A percentile compares a stretch with the other conserved stretches of the same genome.
Evolutionary conservation across 257 asterid genomes (phyloP).

Genomic region (Vinca minor): DNA sequence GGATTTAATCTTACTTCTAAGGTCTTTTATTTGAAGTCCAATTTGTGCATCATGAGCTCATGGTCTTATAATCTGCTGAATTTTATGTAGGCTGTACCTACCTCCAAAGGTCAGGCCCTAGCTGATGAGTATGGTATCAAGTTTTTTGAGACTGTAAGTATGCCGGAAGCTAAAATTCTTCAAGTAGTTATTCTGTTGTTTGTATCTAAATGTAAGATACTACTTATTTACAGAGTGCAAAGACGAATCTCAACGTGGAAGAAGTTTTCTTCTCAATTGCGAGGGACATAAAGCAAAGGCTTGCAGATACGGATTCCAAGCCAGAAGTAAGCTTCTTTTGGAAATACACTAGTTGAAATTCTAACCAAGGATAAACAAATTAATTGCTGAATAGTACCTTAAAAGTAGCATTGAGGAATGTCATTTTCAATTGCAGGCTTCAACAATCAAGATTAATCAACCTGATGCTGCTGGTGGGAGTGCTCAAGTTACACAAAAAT

Average conservation of each 20-base stretch:
- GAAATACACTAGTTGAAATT: neutral
- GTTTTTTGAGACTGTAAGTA: slow-evolving; percentile 43
- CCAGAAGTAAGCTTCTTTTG: slow-evolving; percentile 24
- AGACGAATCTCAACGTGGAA: slow-evolving; percentile 40
- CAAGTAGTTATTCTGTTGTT: neutral
- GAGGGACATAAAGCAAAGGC: slow-evolving; percentile 42
- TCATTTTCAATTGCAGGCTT: slow-evolving; percentile 23
- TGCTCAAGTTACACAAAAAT: slow-evolving; percentile 23
- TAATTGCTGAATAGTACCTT: neutral
- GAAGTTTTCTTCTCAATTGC: slow-evolving; percentile 42
- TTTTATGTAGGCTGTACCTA: slow-evolving; percentile 32
- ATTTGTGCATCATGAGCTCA: neutral
- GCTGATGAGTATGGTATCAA: slow-evolving; percentile 43
- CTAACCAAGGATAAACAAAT: neutral
- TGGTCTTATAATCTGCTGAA: neutral
- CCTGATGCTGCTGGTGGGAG: slow-evolving; percentile 23
- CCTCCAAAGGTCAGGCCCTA: slow-evolving; percentile 39
- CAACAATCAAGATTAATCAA: slow-evolving; percentile 34
- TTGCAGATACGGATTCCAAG: slow-evolving; percentile 28
- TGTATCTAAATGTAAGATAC: neutral
- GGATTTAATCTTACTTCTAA: neutral
- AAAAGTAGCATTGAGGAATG: neutral
- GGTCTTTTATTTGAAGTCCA: neutral
- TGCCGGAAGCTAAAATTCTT: neutral
- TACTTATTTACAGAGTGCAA: slow-evolving; percentile 31